These are phyloP conservation scores for Fragaria nilgerrensis DNA, from an alignment of 306 rosid genomes.

Conservation along the genomic window DNA sequence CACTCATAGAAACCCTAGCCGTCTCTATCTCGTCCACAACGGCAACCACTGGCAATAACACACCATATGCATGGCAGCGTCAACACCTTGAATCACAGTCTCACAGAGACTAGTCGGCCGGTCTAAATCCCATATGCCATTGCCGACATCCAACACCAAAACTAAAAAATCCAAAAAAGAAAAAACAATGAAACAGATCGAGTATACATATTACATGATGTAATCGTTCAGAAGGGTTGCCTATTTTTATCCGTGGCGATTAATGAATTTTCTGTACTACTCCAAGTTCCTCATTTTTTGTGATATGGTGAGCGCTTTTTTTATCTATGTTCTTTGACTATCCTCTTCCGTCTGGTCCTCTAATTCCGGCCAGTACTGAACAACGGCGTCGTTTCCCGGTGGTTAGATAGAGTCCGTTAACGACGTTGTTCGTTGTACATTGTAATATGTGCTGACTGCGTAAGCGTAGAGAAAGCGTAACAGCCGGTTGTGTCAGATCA, in stretches of 20 bases:
- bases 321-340: not conserved
- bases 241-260: conserved; percentile 32
- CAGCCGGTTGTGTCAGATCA: not conserved
- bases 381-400: not conserved
- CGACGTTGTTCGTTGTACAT: not conserved
- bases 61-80: not conserved
- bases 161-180: no score
- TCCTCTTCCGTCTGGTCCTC: not conserved
- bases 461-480: conserved; percentile 8
- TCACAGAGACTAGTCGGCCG: not conserved
- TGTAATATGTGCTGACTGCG: conserved; percentile 1
- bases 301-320: conserved; percentile 21
- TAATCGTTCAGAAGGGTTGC: conserved; percentile 35
- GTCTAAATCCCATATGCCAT: conserved; percentile 4
- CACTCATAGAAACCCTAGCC: conserved; percentile 41
- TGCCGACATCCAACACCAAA: conserved; percentile 7
- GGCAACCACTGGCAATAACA: conserved; percentile 75
- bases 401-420: not conserved
- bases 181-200: no score
- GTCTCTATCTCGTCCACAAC: conserved; percentile 56
- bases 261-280: conserved; percentile 30
- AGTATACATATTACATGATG: conserved; percentile 14
- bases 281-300: conserved; percentile 18
- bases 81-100: not conserved
- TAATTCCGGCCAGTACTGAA: not conserved